Percentiles rank a stretch among this genome's conserved stretches.
These are phyloP conservation scores for Cryphonectria nitschkei DNA, from an alignment of 2,329 filamentous ascomycete species.

Conservation along the genomic window DNA sequence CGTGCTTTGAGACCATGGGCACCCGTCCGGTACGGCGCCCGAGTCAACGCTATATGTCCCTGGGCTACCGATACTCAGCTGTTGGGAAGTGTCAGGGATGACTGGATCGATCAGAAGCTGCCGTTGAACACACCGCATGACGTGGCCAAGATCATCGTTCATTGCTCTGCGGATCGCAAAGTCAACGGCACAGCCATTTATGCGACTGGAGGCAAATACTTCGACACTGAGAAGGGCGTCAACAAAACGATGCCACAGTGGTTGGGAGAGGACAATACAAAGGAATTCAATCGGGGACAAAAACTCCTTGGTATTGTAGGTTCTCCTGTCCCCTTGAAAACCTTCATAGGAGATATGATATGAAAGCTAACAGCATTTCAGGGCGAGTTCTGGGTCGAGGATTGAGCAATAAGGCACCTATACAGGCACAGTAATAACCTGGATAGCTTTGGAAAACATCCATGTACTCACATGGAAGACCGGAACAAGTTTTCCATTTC, in stretches of 20 bases:
- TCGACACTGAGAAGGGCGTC: constrained; percentile 36
- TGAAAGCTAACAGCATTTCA: background rate
- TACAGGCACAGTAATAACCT: background rate
- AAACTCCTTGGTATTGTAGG: constrained; percentile 33
- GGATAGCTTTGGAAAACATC: background rate
- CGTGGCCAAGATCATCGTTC: constrained; percentile 46
- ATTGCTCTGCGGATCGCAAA: constrained; percentile 40
- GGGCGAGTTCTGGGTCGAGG: constrained; percentile 18
- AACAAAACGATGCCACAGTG: constrained; percentile 33
- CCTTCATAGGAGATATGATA: too few species aligned
- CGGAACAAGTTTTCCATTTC: too few species aligned
- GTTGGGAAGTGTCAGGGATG: constrained; percentile 42
- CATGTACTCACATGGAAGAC: background rate
- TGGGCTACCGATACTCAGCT: constrained; percentile 52
- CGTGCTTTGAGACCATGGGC: constrained; percentile 44
- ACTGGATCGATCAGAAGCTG: constrained; percentile 44
- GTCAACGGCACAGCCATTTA: constrained; percentile 36
- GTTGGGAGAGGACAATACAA: constrained; percentile 36
- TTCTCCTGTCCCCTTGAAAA: background rate
- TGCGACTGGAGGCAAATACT: constrained; percentile 34
- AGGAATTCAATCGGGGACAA: constrained; percentile 31
- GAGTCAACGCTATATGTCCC: constrained; percentile 51
- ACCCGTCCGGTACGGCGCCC: constrained; percentile 40
- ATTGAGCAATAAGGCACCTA: background rate
- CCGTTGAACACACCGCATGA: constrained; percentile 46